Base-by-base conservation (phyloP, 441 rosid genomes). In the Eugenia klotzschiana region DNA sequence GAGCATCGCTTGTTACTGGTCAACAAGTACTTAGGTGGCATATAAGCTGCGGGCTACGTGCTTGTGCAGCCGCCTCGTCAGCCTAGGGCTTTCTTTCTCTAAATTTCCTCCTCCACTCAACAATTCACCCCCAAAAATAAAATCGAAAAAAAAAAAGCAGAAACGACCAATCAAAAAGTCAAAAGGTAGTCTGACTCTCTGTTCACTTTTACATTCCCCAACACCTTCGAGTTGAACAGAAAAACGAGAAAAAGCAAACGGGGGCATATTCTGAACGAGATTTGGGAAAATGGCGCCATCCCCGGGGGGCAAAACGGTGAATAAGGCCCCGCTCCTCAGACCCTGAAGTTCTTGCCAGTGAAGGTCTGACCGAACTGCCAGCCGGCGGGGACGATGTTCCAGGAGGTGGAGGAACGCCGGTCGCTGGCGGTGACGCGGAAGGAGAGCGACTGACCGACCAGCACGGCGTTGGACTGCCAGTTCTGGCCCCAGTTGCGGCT, bases 401-500 rank as follows among this genome's bases (percentile, higher is more conserved):
- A 83, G 73, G 84, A 83, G 81, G 84, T 83, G 64, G 84, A 83
- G 60, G 84, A 55, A 26, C 84, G 84, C 18, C 84, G 56, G 69
- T 83, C 84, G 51, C 84, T 83, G 64, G 77, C 84, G 29, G 60
- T 33, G 37, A 83, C 81, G 51, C 84, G 43, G 53, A 83, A 83
- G 64, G 84, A 83, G 58, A 83, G 64, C 25, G 84, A 26, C 80
- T 83, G 84, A 37, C 84, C 84, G 41, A 6, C 54, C 81, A 83
- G 69, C 55, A 83, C 84, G 18, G 81, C 69, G 41, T 83, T 83
- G 23, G 84, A 83, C 79, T 83, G 84, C 84, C 84, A 83, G 41
- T 83, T 83, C 58, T 83, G 84, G 52, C 84, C 84, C 84, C 84
- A 83, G 60, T 83, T 83, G 64, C 84, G 51, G 84, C 84, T 83